Evolutionary conservation across 345 rosid species (phyloP).

Genomic region (Brassica juncea): DNA sequence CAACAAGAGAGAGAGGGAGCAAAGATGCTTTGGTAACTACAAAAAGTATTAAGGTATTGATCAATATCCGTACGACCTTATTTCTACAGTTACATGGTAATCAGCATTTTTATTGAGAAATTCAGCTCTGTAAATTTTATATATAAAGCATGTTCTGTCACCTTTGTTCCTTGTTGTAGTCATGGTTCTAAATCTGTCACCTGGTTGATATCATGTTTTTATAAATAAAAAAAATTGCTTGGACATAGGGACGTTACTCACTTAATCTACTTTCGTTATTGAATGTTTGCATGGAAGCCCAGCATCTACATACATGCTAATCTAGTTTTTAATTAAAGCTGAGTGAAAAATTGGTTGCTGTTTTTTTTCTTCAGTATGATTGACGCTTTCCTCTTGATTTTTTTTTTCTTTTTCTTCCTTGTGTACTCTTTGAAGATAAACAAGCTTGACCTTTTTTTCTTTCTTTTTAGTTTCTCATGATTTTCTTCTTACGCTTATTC

Average conservation of each 20-base stretch:
- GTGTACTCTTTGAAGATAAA: not conserved
- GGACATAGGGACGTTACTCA: not conserved
- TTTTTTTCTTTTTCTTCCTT: not conserved
- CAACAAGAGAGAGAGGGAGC: constrained; percentile 86
- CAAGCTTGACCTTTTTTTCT: not conserved
- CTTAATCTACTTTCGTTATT: not conserved
- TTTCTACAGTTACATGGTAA: not conserved
- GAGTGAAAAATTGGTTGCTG: not conserved
- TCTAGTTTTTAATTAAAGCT: not conserved
- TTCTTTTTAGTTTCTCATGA: not conserved
- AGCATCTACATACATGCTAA: not conserved
- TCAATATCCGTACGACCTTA: not conserved
- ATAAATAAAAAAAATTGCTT: not conserved
- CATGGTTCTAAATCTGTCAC: not conserved
- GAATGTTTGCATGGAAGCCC: not conserved
- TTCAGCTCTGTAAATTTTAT: not conserved
- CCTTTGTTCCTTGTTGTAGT: constrained; percentile 2
- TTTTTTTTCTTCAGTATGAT: not conserved
- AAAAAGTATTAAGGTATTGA: constrained; percentile 68
- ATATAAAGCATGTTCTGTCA: not conserved
- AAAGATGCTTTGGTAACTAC: constrained; percentile 58
- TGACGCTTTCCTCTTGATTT: not conserved
- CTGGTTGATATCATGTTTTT: not conserved
- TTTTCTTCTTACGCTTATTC: constrained; percentile 9
- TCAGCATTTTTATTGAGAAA: not conserved